Evolutionary conservation across 257 asterid genomes (phyloP).

Genomic region (Leonotis leonurus): DNA sequence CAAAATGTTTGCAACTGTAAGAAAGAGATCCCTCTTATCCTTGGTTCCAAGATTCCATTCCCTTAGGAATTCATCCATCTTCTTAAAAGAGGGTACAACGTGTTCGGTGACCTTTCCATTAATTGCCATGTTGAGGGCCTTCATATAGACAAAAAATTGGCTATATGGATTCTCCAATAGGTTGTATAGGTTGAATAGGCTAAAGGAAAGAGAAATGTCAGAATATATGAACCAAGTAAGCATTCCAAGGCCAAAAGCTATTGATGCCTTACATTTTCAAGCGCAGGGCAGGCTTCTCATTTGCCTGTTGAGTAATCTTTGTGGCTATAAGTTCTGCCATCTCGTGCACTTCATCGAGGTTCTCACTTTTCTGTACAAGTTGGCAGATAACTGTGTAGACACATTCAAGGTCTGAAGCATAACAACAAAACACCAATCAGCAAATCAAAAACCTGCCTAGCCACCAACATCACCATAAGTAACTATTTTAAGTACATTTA

Average conservation of each 20-base stretch:
- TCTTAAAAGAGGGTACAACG: conserved; percentile 66
- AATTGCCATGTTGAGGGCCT: conserved; percentile 74
- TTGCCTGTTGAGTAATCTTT: conserved; percentile 65
- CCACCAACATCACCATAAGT: not conserved
- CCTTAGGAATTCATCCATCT: conserved; percentile 58
- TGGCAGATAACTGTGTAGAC: conserved; percentile 73
- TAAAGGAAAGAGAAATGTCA: conserved; percentile 25
- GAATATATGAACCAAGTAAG: not conserved
- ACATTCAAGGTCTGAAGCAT: conserved; percentile 77
- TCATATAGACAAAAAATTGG: conserved; percentile 80
- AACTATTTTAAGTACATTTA: not conserved
- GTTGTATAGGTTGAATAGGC: conserved; percentile 89
- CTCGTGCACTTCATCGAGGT: conserved; percentile 65
- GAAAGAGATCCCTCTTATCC: conserved; percentile 82
- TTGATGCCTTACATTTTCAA: conserved; percentile 56
- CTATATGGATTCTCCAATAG: conserved; percentile 84
- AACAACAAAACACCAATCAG: not conserved
- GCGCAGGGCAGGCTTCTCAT: conserved; percentile 72
- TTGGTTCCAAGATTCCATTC: conserved; percentile 82
- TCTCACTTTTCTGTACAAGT: conserved; percentile 78
- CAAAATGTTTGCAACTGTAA: conserved; percentile 52
- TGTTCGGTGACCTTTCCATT: conserved; percentile 73
- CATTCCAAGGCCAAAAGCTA: not conserved
- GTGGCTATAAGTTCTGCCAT: conserved; percentile 75
- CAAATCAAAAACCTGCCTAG: not conserved